These are phyloP conservation scores for Ophiocordyceps camponoti-rufipedis DNA, from an alignment of 2,329 filamentous ascomycete genomes.

Conservation along the genomic window DNA sequence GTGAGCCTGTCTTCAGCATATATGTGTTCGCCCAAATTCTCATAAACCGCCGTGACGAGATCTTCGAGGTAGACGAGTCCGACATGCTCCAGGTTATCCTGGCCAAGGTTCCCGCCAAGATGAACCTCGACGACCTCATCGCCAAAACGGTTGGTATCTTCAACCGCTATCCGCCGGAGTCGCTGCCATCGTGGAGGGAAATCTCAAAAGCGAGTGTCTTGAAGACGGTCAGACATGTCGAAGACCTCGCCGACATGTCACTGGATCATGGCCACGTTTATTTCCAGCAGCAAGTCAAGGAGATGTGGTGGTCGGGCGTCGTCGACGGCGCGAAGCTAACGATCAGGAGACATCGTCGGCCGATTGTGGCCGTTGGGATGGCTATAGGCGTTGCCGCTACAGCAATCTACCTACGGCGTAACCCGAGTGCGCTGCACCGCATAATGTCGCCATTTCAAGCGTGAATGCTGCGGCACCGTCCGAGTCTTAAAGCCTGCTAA, in stretches of 20 bases:
- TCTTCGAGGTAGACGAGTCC: slow-evolving; percentile 81
- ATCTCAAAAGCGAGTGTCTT: slow-evolving; percentile 66
- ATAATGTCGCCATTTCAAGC: slow-evolving; percentile 10
- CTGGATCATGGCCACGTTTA: slow-evolving; percentile 46
- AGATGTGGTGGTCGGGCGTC: slow-evolving; percentile 49
- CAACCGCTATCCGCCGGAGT: slow-evolving; percentile 49
- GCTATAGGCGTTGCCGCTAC: slow-evolving; percentile 49
- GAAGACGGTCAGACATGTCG: slow-evolving; percentile 52
- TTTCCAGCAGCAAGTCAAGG: slow-evolving; percentile 53
- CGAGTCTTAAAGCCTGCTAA: too few species aligned
- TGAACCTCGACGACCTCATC: slow-evolving; percentile 68
- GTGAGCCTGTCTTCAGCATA: slow-evolving; percentile 71
- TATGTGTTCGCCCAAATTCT: slow-evolving; percentile 89
- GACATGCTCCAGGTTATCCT: slow-evolving; percentile 86
- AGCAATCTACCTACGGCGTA: slow-evolving; percentile 47
- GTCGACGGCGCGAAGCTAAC: slow-evolving; percentile 12
- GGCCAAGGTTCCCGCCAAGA: slow-evolving; percentile 65
- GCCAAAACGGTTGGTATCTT: slow-evolving; percentile 45
- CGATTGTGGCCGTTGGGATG: slow-evolving; percentile 40
- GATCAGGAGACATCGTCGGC: slow-evolving; percentile 47
- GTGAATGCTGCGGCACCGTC: background rate
- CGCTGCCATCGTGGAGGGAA: slow-evolving; percentile 49
- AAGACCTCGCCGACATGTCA: slow-evolving; percentile 32
- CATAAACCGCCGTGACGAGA: slow-evolving; percentile 58
- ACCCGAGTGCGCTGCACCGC: slow-evolving; percentile 13